A percentile compares a stretch with the other conserved stretches of the same genome.
phyloP scores from a whole-genome alignment of 2,329 filamentous ascomycete genomes.

The Fusarium beomiforme region DNA sequence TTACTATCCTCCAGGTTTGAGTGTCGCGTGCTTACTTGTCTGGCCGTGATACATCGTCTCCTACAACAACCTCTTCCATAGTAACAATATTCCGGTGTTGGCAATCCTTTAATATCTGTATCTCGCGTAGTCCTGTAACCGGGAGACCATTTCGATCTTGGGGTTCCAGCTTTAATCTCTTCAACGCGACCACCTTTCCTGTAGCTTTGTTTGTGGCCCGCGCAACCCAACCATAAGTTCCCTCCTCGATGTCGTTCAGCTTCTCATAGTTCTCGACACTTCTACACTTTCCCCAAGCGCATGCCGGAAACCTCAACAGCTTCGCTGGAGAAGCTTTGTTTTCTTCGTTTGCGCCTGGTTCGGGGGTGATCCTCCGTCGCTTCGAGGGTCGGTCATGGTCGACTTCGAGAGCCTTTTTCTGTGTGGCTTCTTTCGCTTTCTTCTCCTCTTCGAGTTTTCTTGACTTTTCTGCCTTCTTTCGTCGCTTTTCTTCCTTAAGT shows the following conservation, averaged over 20 bases:
- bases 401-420: conserved; percentile 17
- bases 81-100: conserved; percentile 84
- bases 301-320: conserved; percentile 76
- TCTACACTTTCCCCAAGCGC: conserved; percentile 74
- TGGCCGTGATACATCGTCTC: conserved; percentile 64
- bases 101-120: conserved; percentile 86
- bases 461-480: conserved; percentile 83
- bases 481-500: conserved; percentile 88
- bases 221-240: conserved; percentile 94
- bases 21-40: conserved; percentile 58
- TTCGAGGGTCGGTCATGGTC: conserved; percentile 62
- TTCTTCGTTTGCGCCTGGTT: conserved; percentile 45
- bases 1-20: conserved; percentile 12
- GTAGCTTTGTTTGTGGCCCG: conserved; percentile 79
- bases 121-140: conserved; percentile 92
- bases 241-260: conserved; percentile 97
- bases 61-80: conserved; percentile 85
- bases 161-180: conserved; percentile 89
- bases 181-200: conserved; percentile 86
- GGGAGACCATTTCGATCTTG: conserved; percentile 81
- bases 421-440: conserved; percentile 49
- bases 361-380: conserved; percentile 68
- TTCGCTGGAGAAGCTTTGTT: conserved; percentile 51
- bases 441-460: conserved; percentile 67
- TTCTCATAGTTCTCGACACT: conserved; percentile 90